Evolutionary conservation across 1,284 basidiomycete species (phyloP).

Genomic region (Melampsora larici-populina): DNA sequence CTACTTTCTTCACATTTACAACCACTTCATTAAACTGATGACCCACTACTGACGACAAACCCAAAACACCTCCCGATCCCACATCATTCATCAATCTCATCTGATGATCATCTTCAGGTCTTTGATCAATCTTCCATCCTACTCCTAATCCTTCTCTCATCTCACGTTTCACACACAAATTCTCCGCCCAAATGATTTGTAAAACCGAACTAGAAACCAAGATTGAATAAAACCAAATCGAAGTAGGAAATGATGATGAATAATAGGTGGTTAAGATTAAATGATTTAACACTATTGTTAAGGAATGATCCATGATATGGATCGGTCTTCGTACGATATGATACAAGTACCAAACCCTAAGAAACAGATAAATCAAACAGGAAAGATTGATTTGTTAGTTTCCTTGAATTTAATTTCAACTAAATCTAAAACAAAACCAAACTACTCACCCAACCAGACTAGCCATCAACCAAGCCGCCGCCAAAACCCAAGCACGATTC

Average conservation of each 20-base stretch:
- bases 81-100: too few relatives aligned
- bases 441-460: slow-evolving; percentile 24
- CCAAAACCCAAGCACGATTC: slow-evolving; percentile 22
- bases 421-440: background rate
- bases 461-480: slow-evolving; percentile 18
- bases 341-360: slow-evolving; percentile 81
- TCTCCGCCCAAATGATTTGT: slow-evolving; percentile 79
- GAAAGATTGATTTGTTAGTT: background rate
- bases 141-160: slow-evolving; percentile 77
- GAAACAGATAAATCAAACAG: slow-evolving; percentile 6
- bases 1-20: too few relatives aligned
- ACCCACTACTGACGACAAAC: too few relatives aligned
- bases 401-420: too few relatives aligned
- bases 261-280: slow-evolving; percentile 88
- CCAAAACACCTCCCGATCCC: too few relatives aligned
- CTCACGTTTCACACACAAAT: slow-evolving; percentile 82
- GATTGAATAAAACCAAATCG: slow-evolving; percentile 81
- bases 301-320: slow-evolving; percentile 85
- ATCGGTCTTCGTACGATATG: slow-evolving; percentile 82
- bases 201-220: slow-evolving; percentile 68
- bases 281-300: slow-evolving; percentile 86
- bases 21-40: too few relatives aligned
- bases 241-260: slow-evolving; percentile 77
- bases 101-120: slow-evolving; percentile 18
- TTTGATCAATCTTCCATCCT: slow-evolving; percentile 47